Evolutionary conservation across 441 rosid genomes (phyloP), one percentile per base, ranked within the genome.

Genomic region (Populus hybrid): DNA sequence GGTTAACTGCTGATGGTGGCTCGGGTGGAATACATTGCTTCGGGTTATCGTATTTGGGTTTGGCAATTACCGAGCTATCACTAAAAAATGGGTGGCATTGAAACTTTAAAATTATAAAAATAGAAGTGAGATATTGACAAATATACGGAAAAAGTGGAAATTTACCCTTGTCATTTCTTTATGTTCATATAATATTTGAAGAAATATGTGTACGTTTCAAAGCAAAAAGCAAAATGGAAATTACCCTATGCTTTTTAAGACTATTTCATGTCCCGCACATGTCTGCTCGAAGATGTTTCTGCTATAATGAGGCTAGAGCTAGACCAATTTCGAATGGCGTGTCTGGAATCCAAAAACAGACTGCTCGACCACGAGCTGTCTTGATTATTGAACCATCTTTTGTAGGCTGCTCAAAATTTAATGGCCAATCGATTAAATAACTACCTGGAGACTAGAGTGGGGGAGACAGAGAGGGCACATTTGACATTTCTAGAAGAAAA

Each of bases 401-500:
- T 5, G 59, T 5, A 1, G n/a, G 59, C 59, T 50, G 59, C 59
- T 50, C n/a, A 50, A 1, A 50, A 50, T 50, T 50, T 50, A 4
- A 50, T 50, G n/a, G 59, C n/a, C n/a, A 50, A 16, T 35, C 20
- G n/a, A 16, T 50, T 50, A 50, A 50, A 1, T 5, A 50, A 50
- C 59, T 5, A 50, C 59, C 40, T 18, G 5, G 1, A 35, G 20
- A 30, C 32, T 30, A 30, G 32, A 30, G 32, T 30, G 4, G 53
- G 7, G 8, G n/a, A 66, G 18, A 70, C 1, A 65, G 32, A 40
- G 30, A 77, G 83, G 86, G 70, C 20, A 79, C 2, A 24, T 0
- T 82, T 35, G 85, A 50, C 53, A 79, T 77, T 82, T 79, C 1
- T 40, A 10, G 34, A 32, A 72, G 3, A 18, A 71, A 67, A 63